Conservation (phyloP, 176 grass and related monocot species). For the Triticum urartu region DNA sequence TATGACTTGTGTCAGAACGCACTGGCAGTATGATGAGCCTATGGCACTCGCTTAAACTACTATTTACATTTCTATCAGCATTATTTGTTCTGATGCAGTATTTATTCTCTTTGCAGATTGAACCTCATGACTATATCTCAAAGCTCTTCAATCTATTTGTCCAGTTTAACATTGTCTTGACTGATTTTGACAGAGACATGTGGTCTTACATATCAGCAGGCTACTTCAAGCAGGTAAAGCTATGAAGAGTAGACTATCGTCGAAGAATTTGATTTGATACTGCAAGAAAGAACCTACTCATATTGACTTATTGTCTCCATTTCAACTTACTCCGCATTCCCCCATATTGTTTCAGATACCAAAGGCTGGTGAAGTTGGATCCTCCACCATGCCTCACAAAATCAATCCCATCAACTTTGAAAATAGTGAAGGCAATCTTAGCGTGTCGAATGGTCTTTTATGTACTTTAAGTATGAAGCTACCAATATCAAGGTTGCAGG, state of each 20-base stretch:
- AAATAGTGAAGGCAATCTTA: conserved; percentile 92
- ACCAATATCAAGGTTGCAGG: conserved; percentile 94
- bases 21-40: not conserved
- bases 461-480: conserved; percentile 86
- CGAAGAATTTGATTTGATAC: not conserved
- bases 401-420: conserved; percentile 99
- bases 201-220: conserved; percentile 92
- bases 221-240: conserved; percentile 93
- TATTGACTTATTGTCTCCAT: conserved; percentile 2
- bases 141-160: conserved; percentile 81
- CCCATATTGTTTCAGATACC: conserved; percentile 55
- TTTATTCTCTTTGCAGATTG: conserved; percentile 61
- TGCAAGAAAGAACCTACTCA: not conserved
- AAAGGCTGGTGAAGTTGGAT: conserved; percentile 93
- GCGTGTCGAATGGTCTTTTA: conserved; percentile 58
- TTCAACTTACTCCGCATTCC: conserved; percentile 13
- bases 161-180: conserved; percentile 92
- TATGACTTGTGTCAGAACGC: not conserved
- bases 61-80: not conserved
- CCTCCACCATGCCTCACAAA: conserved; percentile 99
- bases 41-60: not conserved
- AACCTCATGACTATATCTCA: conserved; percentile 95
- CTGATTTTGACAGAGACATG: conserved; percentile 90
- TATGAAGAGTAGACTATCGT: not conserved
- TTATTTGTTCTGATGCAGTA: conserved; percentile 33